These are phyloP conservation scores for Euryodendron excelsum DNA, from an alignment of 148 eudicot species.

Conservation along the genomic window DNA sequence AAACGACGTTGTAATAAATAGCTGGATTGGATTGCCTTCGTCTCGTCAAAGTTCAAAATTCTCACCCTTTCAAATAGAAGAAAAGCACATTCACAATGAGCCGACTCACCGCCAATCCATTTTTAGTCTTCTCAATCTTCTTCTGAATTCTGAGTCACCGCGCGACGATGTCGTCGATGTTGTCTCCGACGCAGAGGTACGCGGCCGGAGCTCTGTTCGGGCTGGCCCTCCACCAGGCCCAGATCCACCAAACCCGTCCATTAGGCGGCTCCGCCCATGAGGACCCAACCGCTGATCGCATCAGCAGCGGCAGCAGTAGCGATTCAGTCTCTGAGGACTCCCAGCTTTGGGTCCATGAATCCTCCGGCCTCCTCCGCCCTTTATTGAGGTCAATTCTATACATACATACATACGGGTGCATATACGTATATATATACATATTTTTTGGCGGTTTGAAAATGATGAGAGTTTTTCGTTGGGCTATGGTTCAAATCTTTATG, in stretches of 20 bases:
- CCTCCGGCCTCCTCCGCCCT: conserved; percentile 70
- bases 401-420: neutral
- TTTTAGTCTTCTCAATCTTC: too few species aligned
- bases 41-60: too few species aligned
- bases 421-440: neutral
- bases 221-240: conserved; percentile 70
- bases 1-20: too few species aligned
- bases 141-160: too few species aligned
- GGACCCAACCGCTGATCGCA: conserved; percentile 27
- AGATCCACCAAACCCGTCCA: conserved; percentile 67
- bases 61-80: too few species aligned
- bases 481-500: too few species aligned
- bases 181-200: conserved; percentile 67
- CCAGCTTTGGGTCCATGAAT: conserved; percentile 59
- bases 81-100: too few species aligned
- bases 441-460: too few species aligned
- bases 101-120: too few species aligned
- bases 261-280: conserved; percentile 34
- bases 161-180: conserved; percentile 46
- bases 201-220: conserved; percentile 78
- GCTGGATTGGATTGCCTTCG: too few species aligned
- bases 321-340: conserved; percentile 68
- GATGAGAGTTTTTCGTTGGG: too few species aligned
- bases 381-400: conserved; percentile 51
- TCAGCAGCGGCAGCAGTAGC: conserved; percentile 43